Evolutionary conservation across 176 grass and related monocot genomes (phyloP), one percentile per base, ranked within the genome.

Genomic region (Oryza glumipatula): DNA sequence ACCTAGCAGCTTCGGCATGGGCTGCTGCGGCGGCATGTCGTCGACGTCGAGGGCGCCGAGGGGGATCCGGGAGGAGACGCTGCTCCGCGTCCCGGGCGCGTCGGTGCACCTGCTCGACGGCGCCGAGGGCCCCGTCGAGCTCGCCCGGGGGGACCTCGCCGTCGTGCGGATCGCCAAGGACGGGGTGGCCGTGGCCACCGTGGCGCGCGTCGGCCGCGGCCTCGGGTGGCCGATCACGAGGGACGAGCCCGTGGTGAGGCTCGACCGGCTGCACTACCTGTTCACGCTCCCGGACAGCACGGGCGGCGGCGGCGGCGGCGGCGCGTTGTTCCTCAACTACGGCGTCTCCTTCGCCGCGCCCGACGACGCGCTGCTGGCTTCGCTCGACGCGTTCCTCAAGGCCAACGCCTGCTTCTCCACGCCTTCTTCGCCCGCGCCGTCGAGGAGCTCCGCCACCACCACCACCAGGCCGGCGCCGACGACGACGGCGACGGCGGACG

Each of bases 181-280:
- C 41, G 89, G 65, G 56, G 76, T 81, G 21, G 88, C 84, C 3
- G 89, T 98, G 63, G 89, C 93, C 14, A 86, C 91, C 12, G 88
- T 93, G 9, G 88, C 92, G 56, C 87, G 89, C 22, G 83, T 98
- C n/a, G 93, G 93, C 19, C 58, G 54, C 10, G 91, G 90, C 76
- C 89, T 98, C 23, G 87, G 91, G 2, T 98, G 96, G 96, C 96
- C 96, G 19, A 58, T 98, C 44, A 88, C 96, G 44, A 95, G 84
- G 80, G 96, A 98, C 80, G 93, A 98, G 83, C 96, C 96, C 5
- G 91, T 98, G 41, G 84, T 98, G 67, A 94, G 76, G 84, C 77
- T 98, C 67, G 96, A 95, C 86, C 73, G 51, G 13, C 66, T 90
- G 60, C 91, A 95, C 86, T 98, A 95, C 81, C 88, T 98, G 80